Evolutionary conservation across 164 flowering plant genomes (phyloP).

Genomic region (Echeveria elegans): DNA sequence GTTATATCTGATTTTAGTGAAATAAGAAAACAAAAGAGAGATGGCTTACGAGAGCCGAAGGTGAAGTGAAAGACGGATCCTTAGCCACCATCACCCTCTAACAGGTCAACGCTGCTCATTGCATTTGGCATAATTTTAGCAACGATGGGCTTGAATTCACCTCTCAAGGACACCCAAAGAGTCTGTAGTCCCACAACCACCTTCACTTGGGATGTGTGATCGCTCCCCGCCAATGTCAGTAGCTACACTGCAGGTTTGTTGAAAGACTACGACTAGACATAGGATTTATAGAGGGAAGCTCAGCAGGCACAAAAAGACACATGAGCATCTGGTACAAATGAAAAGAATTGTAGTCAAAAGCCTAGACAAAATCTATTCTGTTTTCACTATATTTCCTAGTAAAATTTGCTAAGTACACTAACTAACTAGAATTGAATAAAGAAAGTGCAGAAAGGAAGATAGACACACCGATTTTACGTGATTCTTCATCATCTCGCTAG

Average conservation of each 20-base stretch:
- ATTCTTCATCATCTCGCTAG: too few species aligned
- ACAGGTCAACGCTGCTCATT: slow-evolving; percentile 17
- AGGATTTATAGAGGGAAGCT: background rate
- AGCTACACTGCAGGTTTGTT: slow-evolving; percentile 4
- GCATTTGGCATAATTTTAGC: slow-evolving; percentile 21
- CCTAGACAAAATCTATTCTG: too few species aligned
- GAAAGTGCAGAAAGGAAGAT: too few species aligned
- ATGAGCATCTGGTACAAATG: background rate
- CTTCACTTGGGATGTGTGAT: slow-evolving; percentile 17
- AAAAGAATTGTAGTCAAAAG: too few species aligned
- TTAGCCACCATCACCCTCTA: slow-evolving; percentile 47
- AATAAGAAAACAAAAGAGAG: background rate
- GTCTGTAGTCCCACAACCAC: slow-evolving; percentile 21
- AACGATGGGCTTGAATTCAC: slow-evolving; percentile 16
- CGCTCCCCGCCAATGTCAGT: slow-evolving; percentile 15
- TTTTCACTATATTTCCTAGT: too few species aligned
- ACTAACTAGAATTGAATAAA: too few species aligned
- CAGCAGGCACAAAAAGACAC: background rate
- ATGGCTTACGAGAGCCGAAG: slow-evolving; percentile 24
- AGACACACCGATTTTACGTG: too few species aligned
- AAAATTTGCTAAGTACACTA: too few species aligned
- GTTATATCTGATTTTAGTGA: background rate
- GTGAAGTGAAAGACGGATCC: slow-evolving; percentile 29
- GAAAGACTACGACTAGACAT: background rate
- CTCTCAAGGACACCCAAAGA: slow-evolving; percentile 23